phyloP scores from a whole-genome alignment of 2,329 filamentous ascomycete species.

The Camillea tinctor region DNA sequence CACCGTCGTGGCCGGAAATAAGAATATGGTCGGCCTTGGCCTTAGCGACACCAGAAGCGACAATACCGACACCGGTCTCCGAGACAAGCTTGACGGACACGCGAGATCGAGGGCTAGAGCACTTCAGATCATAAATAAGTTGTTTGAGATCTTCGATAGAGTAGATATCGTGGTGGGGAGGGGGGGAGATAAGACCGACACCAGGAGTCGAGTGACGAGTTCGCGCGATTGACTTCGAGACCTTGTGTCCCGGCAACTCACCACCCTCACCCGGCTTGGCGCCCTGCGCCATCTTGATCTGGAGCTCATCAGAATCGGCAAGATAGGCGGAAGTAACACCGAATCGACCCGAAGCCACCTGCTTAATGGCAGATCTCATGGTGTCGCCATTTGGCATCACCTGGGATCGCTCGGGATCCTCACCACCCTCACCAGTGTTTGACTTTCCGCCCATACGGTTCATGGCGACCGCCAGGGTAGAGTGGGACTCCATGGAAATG shows the following conservation, averaged over 20 bases:
- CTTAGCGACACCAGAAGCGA: slow-evolving; percentile 95
- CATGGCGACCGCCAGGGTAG: slow-evolving; percentile 93
- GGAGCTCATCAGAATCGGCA: slow-evolving; percentile 90
- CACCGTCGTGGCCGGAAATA: slow-evolving; percentile 95
- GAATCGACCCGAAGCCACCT: slow-evolving; percentile 93
- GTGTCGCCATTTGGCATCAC: slow-evolving; percentile 88
- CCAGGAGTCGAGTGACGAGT: slow-evolving; percentile 95
- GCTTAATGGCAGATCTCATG: slow-evolving; percentile 97
- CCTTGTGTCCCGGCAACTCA: slow-evolving; percentile 95
- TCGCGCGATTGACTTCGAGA: slow-evolving; percentile 88
- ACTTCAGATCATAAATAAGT: slow-evolving; percentile 96
- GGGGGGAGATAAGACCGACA: slow-evolving; percentile 92
- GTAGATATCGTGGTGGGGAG: slow-evolving; percentile 97
- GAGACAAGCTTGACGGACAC: slow-evolving; percentile 98
- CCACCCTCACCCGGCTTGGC: slow-evolving; percentile 97
- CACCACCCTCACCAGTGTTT: slow-evolving; percentile 96
- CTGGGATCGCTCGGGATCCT: slow-evolving; percentile 87
- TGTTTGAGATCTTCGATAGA: slow-evolving; percentile 98
- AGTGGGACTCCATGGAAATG: slow-evolving; percentile 98
- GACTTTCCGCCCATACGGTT: slow-evolving; percentile 95
- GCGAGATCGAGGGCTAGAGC: slow-evolving; percentile 85
- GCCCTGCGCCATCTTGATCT: slow-evolving; percentile 99
- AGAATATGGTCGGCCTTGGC: slow-evolving; percentile 96
- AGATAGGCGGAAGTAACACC: slow-evolving; percentile 95
- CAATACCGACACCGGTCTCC: slow-evolving; percentile 95